Base-by-base conservation (phyloP, 164 flowering plant species). In the Piper longum region DNA sequence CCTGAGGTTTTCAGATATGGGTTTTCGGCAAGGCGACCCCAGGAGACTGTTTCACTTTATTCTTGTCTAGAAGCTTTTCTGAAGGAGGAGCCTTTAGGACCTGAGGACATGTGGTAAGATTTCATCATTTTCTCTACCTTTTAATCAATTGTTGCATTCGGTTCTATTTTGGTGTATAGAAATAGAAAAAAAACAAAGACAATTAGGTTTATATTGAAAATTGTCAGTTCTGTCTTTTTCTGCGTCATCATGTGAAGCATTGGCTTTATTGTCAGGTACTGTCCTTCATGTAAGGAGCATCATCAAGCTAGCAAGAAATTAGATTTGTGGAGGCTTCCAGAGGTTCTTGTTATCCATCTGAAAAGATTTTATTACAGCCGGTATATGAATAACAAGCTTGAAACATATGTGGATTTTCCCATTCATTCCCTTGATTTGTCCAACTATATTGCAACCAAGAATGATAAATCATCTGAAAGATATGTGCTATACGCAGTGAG, bases 291-390 rank as follows among this genome's bases (percentile, higher is more conserved):
- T 79, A 88, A 90, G 81, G 61, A 75, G 69, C 97, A 85, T 71
- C 71, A 83, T 39, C 98, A 90, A 81, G 97, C 98, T 26, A 85
- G 82, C 76, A 93, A 90, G 75, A 93, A 88, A 67, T 79, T 93
- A 65, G 98, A 93, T 72, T 89, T 93, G 58, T 90, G 99, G 99
- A 86, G 97, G 79, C 74, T 93, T 64, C 97, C 97, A 4, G 96
- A 93, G 76, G 79, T 93, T 68, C 77, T 93, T 52, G 87, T 93
- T 44, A 85, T 90, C 70, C 98, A 93, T 77, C 73, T 93, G 58
- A 93, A 93, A 72, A 84, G 98, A 73, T 90, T 93, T 77, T 82
- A 92, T 41, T 93, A 88, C 67, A 85, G 82, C 76, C 83, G 87
- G 26, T 90, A 69, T 68, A 58, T 75, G 68, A 90, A 93, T 74